Evolutionary conservation across 371 early-diverging fungal genomes (phyloP), one percentile per base, ranked within the genome.

Genomic region (Zychaea mexicana): DNA sequence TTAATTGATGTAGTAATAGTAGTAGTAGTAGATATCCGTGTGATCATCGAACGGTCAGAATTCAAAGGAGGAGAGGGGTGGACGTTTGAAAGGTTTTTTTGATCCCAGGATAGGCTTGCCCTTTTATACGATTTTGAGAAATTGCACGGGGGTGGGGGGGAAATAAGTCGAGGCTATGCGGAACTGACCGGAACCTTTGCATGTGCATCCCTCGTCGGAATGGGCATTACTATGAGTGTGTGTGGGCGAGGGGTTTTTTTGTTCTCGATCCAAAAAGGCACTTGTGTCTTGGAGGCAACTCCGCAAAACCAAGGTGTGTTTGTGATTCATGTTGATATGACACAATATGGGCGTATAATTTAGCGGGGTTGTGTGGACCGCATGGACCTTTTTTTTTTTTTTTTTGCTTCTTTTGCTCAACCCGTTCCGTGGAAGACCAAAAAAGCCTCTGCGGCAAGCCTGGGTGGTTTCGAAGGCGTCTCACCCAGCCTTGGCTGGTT

Each of bases 131-230:
- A 22, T 49, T 49, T 49, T 49, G 7, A 0, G 26, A 24, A 49
- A 49, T 36, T 9, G 22, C n/a, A n/a, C 17, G 46, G 9, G 9
- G 9, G 17, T 36, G 1, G 8, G 36, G 15, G 15, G 36, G 36
- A 36, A 36, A 12, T 12, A 49, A 24, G 4, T 49, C 22, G 9
- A 36, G 38, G 22, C 49, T 24, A 8, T 24, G 49, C 49, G 49
- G 49, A 49, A 24, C 21, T 24, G 26, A 49, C 49, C 49, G 49
- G 49, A 49, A 49, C 1, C 49, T 49, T 49, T 49, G 49, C 49
- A 49, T 49, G 49, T 49, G 49, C 49, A 22, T 49, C 13, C 26
- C 49, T 49, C 49, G 49, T 49, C 49, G 49, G 49, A 49, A 49
- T 22, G 22, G n/a, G n/a, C 4, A 42, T 12, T 1, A 12, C 42